These are phyloP conservation scores for Sclerotinia glacialis DNA, from an alignment of 2,329 filamentous ascomycete species.

Conservation along the genomic window DNA sequence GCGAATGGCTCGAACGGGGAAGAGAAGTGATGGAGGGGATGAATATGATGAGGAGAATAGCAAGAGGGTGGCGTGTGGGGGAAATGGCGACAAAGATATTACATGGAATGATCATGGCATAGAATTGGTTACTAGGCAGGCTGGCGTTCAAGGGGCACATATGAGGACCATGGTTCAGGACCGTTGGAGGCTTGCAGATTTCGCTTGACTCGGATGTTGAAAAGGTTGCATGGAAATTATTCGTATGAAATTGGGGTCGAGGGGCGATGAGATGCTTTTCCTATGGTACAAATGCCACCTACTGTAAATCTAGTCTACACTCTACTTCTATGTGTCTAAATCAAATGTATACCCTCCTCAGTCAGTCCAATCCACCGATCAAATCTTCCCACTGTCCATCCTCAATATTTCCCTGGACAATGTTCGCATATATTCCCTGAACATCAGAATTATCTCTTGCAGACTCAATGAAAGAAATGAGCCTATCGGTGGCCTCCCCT, in stretches of 20 bases:
- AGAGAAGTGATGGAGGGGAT: constrained; percentile 17
- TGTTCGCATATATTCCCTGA: constrained; percentile 76
- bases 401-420: constrained; percentile 48
- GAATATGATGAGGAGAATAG: background rate
- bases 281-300: background rate
- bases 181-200: background rate
- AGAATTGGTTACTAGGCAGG: constrained; percentile 2
- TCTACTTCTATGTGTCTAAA: constrained; percentile 26
- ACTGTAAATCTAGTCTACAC: constrained; percentile 6
- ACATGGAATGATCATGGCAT: background rate
- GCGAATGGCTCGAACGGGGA: constrained; percentile 21
- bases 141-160: constrained; percentile 4
- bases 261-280: background rate
- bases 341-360: constrained; percentile 28
- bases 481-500: constrained; percentile 51
- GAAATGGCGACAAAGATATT: background rate
- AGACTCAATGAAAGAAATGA: constrained; percentile 58
- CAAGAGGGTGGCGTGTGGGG: background rate
- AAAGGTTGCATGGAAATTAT: background rate
- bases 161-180: background rate
- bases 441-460: constrained; percentile 69
- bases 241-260: background rate
- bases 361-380: constrained; percentile 50
- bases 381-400: constrained; percentile 56
- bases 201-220: background rate